Evolutionary conservation across 495 filamentous ascomycete species (phyloP).

Genomic region (Parathielavia hyrcaniae): DNA sequence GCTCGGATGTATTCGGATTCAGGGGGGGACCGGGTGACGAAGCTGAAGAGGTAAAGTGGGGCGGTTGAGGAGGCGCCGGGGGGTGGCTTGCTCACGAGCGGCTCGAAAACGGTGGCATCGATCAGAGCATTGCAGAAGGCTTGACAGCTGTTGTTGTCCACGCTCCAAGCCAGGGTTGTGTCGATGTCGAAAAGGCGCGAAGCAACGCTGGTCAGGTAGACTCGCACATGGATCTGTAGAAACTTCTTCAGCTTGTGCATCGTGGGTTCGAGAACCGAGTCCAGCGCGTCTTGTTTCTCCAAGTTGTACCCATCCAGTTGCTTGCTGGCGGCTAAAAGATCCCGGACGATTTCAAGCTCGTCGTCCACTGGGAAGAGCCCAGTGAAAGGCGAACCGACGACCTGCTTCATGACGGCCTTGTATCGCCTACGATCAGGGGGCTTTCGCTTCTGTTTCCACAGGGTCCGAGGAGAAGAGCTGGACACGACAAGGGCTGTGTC

Average conservation of each 20-base stretch:
- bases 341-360: slow-evolving; percentile 30
- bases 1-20: background rate
- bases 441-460: slow-evolving; percentile 24
- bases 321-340: slow-evolving; percentile 17
- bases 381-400: slow-evolving; percentile 35
- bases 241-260: slow-evolving; percentile 6
- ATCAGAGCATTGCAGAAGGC: slow-evolving; percentile 34
- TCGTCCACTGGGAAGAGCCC: slow-evolving; percentile 21
- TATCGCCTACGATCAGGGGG: slow-evolving; percentile 26
- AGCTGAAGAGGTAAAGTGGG: slow-evolving; percentile 38
- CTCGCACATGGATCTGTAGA: background rate
- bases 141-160: slow-evolving; percentile 35
- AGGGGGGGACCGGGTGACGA: slow-evolving; percentile 27
- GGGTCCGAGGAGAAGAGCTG: slow-evolving; percentile 15
- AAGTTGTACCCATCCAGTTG: background rate
- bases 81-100: slow-evolving; percentile 19
- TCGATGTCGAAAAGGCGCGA: background rate
- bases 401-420: slow-evolving; percentile 41
- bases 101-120: slow-evolving; percentile 28
- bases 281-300: slow-evolving; percentile 8
- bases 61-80: background rate
- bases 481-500: slow-evolving; percentile 18
- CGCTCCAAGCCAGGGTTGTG: slow-evolving; percentile 22
- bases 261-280: slow-evolving; percentile 21
- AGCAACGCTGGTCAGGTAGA: slow-evolving; percentile 23